These are phyloP conservation scores for Sphaerostilbella broomeana DNA, from an alignment of 2,329 filamentous ascomycete species.

Conservation along the genomic window DNA sequence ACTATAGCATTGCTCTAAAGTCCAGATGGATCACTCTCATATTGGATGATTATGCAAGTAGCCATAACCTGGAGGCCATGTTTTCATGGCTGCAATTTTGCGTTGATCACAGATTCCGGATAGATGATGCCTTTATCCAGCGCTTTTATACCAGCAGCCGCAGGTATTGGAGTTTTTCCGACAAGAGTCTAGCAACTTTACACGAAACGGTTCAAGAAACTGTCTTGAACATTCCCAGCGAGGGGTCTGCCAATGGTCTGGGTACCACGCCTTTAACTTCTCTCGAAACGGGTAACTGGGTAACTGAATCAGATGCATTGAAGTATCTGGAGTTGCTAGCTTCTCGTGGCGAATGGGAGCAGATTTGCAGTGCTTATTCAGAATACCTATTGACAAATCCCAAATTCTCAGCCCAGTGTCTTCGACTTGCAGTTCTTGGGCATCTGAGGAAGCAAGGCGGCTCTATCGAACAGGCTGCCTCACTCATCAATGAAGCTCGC, in stretches of 20 bases:
- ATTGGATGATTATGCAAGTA: constrained; percentile 25
- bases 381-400: constrained; percentile 29
- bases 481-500: constrained; percentile 35
- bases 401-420: constrained; percentile 33
- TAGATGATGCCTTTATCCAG: constrained; percentile 25
- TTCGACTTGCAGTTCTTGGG: constrained; percentile 43
- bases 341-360: constrained; percentile 22
- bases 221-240: not conserved
- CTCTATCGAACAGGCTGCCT: constrained; percentile 27
- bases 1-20: constrained; percentile 22
- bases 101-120: constrained; percentile 20
- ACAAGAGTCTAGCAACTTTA: constrained; percentile 19
- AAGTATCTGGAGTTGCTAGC: constrained; percentile 11
- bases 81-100: constrained; percentile 30
- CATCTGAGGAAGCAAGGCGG: constrained; percentile 28
- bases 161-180: constrained; percentile 29
- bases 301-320: constrained; percentile 8
- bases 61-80: constrained; percentile 23
- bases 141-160: constrained; percentile 24
- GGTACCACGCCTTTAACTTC: not conserved
- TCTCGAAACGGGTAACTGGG: constrained; percentile 1
- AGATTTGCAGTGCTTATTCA: constrained; percentile 34
- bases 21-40: constrained; percentile 25
- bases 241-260: too few species aligned
- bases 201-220: constrained; percentile 5